Conservation (phyloP, 129 eudicot species). For the Erigeron canadensis region DNA sequence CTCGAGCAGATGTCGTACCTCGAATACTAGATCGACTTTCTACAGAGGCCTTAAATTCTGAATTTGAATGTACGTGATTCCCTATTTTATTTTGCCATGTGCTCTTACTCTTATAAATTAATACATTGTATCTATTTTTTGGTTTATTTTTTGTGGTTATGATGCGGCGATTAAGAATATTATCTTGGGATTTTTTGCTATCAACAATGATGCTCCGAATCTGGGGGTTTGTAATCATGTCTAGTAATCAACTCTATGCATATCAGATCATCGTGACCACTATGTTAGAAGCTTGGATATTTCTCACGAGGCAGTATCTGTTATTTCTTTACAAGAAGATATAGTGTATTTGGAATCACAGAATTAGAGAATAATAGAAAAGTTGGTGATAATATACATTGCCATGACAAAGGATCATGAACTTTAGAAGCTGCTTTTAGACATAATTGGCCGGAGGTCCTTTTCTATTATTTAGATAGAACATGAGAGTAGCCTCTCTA, state of each 20-base stretch:
- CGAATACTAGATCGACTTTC: slow-evolving; percentile 79
- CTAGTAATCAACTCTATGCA: background rate
- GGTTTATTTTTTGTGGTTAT: slow-evolving; percentile 20
- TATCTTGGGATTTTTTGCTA: background rate
- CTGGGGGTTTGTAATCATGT: slow-evolving; percentile 6
- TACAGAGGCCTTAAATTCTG: slow-evolving; percentile 75
- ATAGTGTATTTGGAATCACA: slow-evolving; percentile 2
- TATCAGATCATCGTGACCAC: slow-evolving; percentile 9
- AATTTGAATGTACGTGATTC: slow-evolving; percentile 67
- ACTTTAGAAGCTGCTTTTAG: slow-evolving; percentile 11
- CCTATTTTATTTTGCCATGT: slow-evolving; percentile 15
- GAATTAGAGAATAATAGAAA: background rate
- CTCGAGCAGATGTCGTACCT: slow-evolving; percentile 97
- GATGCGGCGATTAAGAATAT: background rate
- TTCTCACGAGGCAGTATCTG: slow-evolving; percentile 3
- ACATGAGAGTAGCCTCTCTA: too few species aligned
- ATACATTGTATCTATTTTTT: slow-evolving; percentile 18
- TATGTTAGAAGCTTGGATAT: slow-evolving; percentile 6
- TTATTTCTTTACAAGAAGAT: slow-evolving; percentile 10
- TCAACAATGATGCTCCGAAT: slow-evolving; percentile 9
- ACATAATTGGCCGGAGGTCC: too few species aligned
- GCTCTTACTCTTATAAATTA: background rate
- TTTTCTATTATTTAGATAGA: too few species aligned
- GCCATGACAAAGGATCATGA: background rate
- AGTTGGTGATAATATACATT: background rate